Evolutionary conservation across 1,284 basidiomycete genomes (phyloP).

Genomic region (Takashimella koratensis): DNA sequence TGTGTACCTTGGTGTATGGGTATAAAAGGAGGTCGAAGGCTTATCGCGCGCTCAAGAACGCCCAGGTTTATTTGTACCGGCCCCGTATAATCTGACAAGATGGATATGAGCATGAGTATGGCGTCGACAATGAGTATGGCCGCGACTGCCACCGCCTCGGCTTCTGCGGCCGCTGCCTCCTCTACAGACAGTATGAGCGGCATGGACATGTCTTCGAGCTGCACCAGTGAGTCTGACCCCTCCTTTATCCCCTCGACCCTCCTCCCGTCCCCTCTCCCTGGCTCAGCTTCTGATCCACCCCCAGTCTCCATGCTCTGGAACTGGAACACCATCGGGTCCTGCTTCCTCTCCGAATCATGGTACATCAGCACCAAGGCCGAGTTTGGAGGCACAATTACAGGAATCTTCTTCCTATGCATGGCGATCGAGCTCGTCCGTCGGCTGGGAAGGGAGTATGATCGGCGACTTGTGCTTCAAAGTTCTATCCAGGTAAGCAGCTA

Average conservation of each 20-base stretch:
- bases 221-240: conserved; percentile 25
- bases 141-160: neutral
- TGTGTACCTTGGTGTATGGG: too few relatives aligned
- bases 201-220: conserved; percentile 7
- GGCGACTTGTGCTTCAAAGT: conserved; percentile 20
- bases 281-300: neutral
- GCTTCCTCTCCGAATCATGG: conserved; percentile 49
- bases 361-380: conserved; percentile 40
- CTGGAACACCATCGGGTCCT: conserved; percentile 47
- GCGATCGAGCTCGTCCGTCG: conserved; percentile 47
- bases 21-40: too few relatives aligned
- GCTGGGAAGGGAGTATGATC: conserved; percentile 47
- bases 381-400: conserved; percentile 48
- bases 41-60: too few relatives aligned
- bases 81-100: too few relatives aligned
- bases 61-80: too few relatives aligned
- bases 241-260: neutral
- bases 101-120: conserved; percentile 1
- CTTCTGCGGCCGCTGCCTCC: neutral
- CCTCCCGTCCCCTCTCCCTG: neutral
- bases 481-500: neutral
- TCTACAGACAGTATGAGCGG: conserved; percentile 17
- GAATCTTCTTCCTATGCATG: conserved; percentile 49
- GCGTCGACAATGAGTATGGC: neutral
- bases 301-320: conserved; percentile 50